These are phyloP conservation scores for Barbarea vulgaris DNA, from an alignment of 345 rosid genomes.

Conservation along the genomic window DNA sequence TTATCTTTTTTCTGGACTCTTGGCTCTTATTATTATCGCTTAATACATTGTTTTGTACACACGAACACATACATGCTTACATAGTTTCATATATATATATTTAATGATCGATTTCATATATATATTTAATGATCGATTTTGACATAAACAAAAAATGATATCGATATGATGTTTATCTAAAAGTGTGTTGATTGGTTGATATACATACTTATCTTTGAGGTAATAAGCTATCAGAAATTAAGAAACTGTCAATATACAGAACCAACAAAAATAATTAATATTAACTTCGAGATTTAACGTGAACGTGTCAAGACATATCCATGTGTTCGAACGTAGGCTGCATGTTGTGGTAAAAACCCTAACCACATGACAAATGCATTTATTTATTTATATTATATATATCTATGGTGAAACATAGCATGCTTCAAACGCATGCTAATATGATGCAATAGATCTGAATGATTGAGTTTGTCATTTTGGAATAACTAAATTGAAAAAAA, in stretches of 20 bases:
- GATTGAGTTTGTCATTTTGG: conserved; percentile 27
- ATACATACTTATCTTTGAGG: conserved; percentile 35
- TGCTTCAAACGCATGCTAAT: not conserved
- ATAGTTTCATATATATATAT: not conserved
- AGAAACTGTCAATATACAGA: conserved; percentile 21
- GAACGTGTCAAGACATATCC: conserved; percentile 39
- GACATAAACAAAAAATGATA: not conserved
- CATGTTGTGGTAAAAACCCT: conserved; percentile 31
- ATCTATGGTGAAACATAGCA: not conserved
- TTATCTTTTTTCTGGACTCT: conserved; percentile 18
- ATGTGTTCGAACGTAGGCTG: conserved; percentile 37
- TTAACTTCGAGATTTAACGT: conserved; percentile 31
- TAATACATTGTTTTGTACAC: not conserved
- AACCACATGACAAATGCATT: conserved; percentile 29
- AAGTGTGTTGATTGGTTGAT: conserved; percentile 32
- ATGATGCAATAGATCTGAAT: conserved; percentile 15
- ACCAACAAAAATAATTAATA: not conserved
- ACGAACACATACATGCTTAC: not conserved
- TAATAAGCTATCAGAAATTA: conserved; percentile 40
- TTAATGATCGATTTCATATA: not conserved
- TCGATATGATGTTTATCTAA: conserved; percentile 40
- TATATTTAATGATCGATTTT: conserved; percentile 5
- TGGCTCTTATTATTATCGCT: not conserved
- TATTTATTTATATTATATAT: not conserved
- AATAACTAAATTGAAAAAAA: conserved; percentile 14